Evolutionary conservation across 352 stramenopile genomes (phyloP), one percentile per base, ranked within the genome.

Genomic region (Globisporangium alternatum): DNA sequence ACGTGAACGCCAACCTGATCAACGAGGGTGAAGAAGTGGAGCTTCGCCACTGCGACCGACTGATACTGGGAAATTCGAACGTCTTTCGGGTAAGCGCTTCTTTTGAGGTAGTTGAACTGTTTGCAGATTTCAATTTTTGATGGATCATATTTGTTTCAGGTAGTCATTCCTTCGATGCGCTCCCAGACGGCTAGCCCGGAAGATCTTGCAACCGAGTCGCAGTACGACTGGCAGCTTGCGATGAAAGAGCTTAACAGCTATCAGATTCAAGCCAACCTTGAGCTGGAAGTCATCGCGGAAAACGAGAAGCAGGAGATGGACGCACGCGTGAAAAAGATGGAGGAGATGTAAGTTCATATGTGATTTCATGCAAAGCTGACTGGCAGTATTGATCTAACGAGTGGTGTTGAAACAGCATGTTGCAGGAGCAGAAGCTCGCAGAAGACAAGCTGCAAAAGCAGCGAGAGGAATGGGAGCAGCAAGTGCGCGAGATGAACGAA

Each of bases 281-380:
- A 90, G 31, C 67, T 84, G 12, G 80, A 88, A 62, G 75, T 60
- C 3, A 67, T 84, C 21, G 83, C 80, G 6, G 80, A 87, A 66
- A 79, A 80, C 30, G 85, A 93, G 39, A 91, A 91, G 25, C 72
- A 74, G 17, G 87, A 93, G 61, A 96, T 93, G 82, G 86, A 96
- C 52, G 60, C 60, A 2, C 65, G 74, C 5, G 83, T 91, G 63
- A 83, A 81, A 53, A 78, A 81, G 48, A 93, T 92, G 85, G 78
- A 91, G 48, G 81, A 89, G 45, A 68, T 86, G 81, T 90, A 69
- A 35, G 80, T 68, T 3, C 5, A 21, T 33, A 6, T 28, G 15
- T 56, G 15, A 28, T n/a, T 43, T 4, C 30, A 31, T 5, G 22
- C 15, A 5, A 51, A 21, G 19, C 25, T 31, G 25, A 47, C 9